Conservation (phyloP, 2,329 filamentous ascomycete species). For the Amauroascus niger region DNA sequence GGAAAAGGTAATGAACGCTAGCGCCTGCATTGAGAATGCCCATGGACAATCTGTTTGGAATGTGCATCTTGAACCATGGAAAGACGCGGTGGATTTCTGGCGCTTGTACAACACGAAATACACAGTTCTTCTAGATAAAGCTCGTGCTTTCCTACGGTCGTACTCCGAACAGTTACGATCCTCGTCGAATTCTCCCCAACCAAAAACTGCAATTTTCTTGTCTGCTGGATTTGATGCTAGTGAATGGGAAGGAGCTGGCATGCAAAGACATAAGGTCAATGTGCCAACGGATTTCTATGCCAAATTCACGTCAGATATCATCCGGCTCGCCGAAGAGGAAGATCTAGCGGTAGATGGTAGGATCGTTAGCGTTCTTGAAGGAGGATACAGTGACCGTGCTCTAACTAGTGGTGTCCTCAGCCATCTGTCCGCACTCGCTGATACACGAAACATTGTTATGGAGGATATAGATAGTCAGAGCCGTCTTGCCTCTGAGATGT, state of each 20-base stretch:
- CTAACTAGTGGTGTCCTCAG: constrained; percentile 80
- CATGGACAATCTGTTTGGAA: constrained; percentile 96
- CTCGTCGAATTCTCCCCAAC: constrained; percentile 48
- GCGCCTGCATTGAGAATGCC: constrained; percentile 85
- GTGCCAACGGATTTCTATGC: constrained; percentile 97
- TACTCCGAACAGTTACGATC: constrained; percentile 59
- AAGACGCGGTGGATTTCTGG: constrained; percentile 78
- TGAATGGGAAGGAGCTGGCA: constrained; percentile 81
- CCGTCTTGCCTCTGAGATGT: constrained; percentile 52
- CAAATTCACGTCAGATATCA: constrained; percentile 74
- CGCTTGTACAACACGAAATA: constrained; percentile 73
- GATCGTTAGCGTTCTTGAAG: constrained; percentile 87
- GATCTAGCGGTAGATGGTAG: constrained; percentile 69
- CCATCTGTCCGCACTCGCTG: constrained; percentile 73
- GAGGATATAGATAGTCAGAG: constrained; percentile 23
- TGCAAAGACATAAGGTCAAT: constrained; percentile 93
- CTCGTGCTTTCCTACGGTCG: constrained; percentile 61
- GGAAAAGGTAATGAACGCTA: constrained; percentile 88
- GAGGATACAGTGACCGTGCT: constrained; percentile 89
- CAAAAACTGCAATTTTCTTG: constrained; percentile 82
- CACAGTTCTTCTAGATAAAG: constrained; percentile 65
- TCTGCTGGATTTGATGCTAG: constrained; percentile 96
- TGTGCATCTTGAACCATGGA: constrained; percentile 83
- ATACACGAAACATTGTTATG: constrained; percentile 29
- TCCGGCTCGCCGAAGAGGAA: constrained; percentile 70